These are phyloP conservation scores for Roridomyces roridus DNA, from an alignment of 768 basidiomycete species.

Conservation along the genomic window DNA sequence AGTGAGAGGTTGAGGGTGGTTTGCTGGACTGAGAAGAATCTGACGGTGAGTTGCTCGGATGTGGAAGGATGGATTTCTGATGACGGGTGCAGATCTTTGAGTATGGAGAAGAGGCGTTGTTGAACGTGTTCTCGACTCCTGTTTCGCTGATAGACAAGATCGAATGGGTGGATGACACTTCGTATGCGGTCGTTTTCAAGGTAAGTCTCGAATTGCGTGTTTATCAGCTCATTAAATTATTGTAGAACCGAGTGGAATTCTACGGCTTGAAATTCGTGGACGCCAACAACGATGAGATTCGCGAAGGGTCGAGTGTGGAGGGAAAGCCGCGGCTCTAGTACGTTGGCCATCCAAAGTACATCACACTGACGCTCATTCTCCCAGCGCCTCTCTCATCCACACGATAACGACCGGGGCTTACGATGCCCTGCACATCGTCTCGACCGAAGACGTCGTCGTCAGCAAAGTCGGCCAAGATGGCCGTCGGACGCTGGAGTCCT, in stretches of 20 bases:
- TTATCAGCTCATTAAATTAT: background rate
- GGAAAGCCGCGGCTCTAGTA: conserved; percentile 14
- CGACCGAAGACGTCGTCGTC: conserved; percentile 27
- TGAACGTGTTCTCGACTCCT: conserved; percentile 33
- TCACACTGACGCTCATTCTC: background rate
- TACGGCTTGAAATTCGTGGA: conserved; percentile 42
- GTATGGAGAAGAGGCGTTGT: conserved; percentile 36
- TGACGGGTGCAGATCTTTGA: conserved; percentile 42
- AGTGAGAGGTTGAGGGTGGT: conserved; percentile 39
- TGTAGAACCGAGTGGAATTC: conserved; percentile 47
- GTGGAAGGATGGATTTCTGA: background rate
- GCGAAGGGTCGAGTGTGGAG: background rate
- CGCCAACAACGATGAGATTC: conserved; percentile 38
- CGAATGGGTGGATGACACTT: conserved; percentile 45
- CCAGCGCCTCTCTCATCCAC: conserved; percentile 22
- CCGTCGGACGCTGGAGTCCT: conserved; percentile 17
- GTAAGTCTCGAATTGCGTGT: conserved; percentile 30
- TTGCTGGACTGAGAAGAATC: conserved; percentile 52
- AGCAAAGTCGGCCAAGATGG: conserved; percentile 23
- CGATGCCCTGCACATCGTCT: conserved; percentile 31
- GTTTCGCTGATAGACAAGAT: conserved; percentile 36
- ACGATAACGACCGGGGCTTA: conserved; percentile 28
- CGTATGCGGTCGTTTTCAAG: conserved; percentile 46
- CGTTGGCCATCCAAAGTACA: background rate
- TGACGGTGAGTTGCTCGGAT: conserved; percentile 40